These are phyloP conservation scores for Leccinum brunneo-olivaceum DNA, from an alignment of 1,284 basidiomycete species.

Conservation along the genomic window DNA sequence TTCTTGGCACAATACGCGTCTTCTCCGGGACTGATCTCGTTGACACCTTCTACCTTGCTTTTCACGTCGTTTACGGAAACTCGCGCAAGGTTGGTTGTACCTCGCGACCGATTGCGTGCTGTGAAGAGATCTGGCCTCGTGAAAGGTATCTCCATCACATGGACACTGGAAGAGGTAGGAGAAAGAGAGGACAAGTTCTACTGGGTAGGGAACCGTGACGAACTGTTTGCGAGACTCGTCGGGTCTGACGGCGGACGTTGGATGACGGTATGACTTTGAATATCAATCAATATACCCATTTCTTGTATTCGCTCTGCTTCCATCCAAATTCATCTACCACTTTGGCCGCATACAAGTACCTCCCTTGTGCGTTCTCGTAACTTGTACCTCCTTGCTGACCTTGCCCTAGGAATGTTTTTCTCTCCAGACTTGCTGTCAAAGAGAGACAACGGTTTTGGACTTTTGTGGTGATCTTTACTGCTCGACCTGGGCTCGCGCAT, in stretches of 20 bases:
- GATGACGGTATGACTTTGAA: conserved; percentile 26
- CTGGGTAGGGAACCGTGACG: conserved; percentile 57
- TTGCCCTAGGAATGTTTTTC: conserved; percentile 52
- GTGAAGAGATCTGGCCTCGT: conserved; percentile 53
- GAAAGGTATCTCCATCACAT: conserved; percentile 47
- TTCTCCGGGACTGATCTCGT: conserved; percentile 51
- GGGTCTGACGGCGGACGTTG: conserved; percentile 40
- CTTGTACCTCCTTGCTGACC: neutral
- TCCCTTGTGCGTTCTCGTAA: conserved; percentile 3
- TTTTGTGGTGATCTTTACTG: conserved; percentile 52
- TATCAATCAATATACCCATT: conserved; percentile 14
- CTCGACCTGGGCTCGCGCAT: neutral
- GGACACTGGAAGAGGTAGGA: conserved; percentile 30
- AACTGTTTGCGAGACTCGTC: conserved; percentile 62
- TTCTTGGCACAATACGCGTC: conserved; percentile 55
- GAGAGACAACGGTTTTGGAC: conserved; percentile 74
- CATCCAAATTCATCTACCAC: neutral
- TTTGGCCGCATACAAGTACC: neutral
- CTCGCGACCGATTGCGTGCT: conserved; percentile 41
- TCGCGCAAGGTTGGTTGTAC: conserved; percentile 41
- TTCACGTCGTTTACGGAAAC: conserved; percentile 51
- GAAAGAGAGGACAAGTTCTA: conserved; percentile 48
- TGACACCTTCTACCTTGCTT: conserved; percentile 42
- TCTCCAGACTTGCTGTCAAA: conserved; percentile 64
- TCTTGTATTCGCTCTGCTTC: conserved; percentile 16